phyloP scores from a whole-genome alignment of 2,329 filamentous ascomycete genomes.

The Colletotrichum gigasporum region DNA sequence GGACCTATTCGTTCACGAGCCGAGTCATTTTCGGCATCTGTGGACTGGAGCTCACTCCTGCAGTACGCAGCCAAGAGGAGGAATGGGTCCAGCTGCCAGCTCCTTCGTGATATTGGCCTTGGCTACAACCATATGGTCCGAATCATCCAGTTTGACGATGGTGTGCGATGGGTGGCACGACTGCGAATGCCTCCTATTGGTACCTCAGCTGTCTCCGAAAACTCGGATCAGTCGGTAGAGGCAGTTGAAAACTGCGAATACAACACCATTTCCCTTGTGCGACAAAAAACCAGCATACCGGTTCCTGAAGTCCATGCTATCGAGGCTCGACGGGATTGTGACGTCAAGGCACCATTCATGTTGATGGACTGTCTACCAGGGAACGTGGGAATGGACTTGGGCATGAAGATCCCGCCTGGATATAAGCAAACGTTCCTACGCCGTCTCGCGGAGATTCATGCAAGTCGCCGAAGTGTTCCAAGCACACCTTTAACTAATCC shows the following conservation, averaged over 20 bases:
- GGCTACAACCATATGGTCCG: neutral
- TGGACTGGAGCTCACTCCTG: neutral
- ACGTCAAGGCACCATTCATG: neutral
- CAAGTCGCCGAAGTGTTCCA: neutral
- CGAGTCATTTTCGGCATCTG: neutral
- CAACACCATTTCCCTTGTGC: constrained; percentile 3
- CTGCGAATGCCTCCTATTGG: neutral
- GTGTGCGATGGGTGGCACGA: neutral
- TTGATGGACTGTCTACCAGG: constrained; percentile 7
- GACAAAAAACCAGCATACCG: neutral
- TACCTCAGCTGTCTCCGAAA: neutral
- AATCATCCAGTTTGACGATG: neutral
- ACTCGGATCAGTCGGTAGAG: neutral
- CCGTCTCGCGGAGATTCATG: neutral
- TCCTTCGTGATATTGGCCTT: constrained; percentile 2
- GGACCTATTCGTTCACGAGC: neutral
- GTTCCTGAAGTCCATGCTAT: neutral
- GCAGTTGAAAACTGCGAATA: neutral
- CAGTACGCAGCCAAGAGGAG: neutral
- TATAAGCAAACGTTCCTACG: neutral
- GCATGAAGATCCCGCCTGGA: neutral
- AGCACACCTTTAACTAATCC: neutral
- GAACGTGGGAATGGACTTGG: constrained; percentile 4
- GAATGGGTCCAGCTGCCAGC: neutral
- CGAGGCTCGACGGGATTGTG: neutral